Evolutionary conservation across 2,329 filamentous ascomycete genomes (phyloP), one percentile per base, ranked within the genome.

Genomic region (Colletotrichum sp.): DNA sequence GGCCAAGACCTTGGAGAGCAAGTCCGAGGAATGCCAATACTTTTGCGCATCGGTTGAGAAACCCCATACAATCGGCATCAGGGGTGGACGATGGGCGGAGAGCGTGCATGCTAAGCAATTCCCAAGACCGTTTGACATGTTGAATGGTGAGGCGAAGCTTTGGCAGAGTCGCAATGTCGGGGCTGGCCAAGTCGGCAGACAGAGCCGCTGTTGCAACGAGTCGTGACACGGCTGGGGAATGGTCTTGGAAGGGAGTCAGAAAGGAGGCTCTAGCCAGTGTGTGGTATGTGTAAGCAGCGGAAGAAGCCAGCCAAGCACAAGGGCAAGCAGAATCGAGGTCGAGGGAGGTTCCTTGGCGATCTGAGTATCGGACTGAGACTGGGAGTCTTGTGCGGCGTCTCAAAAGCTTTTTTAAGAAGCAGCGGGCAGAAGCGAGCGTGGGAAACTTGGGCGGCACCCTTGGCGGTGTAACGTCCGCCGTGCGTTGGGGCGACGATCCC

Each of bases 351-450:
- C 66, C 75, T 77, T 77, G 75, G 75, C 75, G 66, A 70, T 75
- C 36, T 62, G 62, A 75, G 67, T 71, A 75, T 75, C 66, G 71
- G 66, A 67, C 75, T 70, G 71, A 75, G 75, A 75, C 75, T 75
- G 71, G 67, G 72, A 75, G 49, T 69, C 34, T 67, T 77, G 71
- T 77, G 75, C 75, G 75, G 75, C 75, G 75, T 77, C 75, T 77
- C 75, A 77, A 32, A 8, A 32, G 71, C 75, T 75, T 77, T 75
- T 77, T 75, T 71, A 75, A 75, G 75, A 75, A 76, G 55, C 34
- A 19, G 36, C 55, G 68, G 39, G 55, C 29, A 55, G 71, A 55
- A 73, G 55, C 55, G 55, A 73, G 44, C 13, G 44, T 15, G 29
- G 34, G 57, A 64, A 71, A 71, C 72, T 61, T 32, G 61, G 59